Conservation (phyloP, 306 rosid genomes). For the Argentina anserina region DNA sequence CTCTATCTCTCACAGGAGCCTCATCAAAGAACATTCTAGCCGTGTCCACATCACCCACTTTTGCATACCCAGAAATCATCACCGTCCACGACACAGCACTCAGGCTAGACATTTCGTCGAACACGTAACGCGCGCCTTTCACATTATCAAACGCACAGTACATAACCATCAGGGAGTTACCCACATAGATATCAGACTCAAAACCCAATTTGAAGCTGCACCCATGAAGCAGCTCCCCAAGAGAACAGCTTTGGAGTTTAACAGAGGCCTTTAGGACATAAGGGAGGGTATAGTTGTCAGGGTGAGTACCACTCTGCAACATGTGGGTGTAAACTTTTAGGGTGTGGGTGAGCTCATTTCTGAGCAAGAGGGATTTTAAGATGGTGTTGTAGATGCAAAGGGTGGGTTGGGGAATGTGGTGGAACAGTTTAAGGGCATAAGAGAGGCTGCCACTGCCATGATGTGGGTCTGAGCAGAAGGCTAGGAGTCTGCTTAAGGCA, state of each 20-base stretch:
- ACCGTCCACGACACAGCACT: conserved; percentile 66
- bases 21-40: conserved; percentile 70
- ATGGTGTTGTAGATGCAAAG: conserved; percentile 60
- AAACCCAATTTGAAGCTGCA: conserved; percentile 51
- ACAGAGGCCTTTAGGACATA: conserved; percentile 58
- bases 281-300: conserved; percentile 66
- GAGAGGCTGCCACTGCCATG: conserved; percentile 34
- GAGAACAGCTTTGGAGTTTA: conserved; percentile 16
- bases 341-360: conserved; percentile 27
- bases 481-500: conserved; percentile 60
- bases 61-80: conserved; percentile 68
- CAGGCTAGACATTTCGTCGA: conserved; percentile 64
- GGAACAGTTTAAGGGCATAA: conserved; percentile 52
- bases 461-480: conserved; percentile 52
- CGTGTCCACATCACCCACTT: conserved; percentile 48
- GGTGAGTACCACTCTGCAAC: conserved; percentile 36
- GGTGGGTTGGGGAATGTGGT: conserved; percentile 54
- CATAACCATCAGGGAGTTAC: conserved; percentile 54
- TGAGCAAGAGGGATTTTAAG: conserved; percentile 44
- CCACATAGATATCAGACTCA: conserved; percentile 51
- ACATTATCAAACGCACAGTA: conserved; percentile 36
- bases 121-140: conserved; percentile 48
- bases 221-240: conserved; percentile 57
- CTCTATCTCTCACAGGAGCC: conserved; percentile 60
- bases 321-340: conserved; percentile 34